These are phyloP conservation scores for Nakaseomyces bracarensis DNA, from an alignment of 1,139 yeast species.

Conservation along the genomic window DNA sequence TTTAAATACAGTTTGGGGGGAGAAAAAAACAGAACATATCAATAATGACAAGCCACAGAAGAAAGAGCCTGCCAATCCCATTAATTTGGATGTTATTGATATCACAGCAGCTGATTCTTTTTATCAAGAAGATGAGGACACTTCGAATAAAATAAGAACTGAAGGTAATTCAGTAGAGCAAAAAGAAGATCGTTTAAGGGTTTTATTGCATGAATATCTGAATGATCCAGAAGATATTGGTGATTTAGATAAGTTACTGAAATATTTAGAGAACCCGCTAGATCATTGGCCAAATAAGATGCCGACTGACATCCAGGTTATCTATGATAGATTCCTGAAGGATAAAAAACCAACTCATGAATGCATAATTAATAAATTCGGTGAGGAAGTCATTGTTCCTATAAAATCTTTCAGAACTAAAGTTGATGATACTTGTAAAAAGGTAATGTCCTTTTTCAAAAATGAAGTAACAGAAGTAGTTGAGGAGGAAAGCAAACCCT, in stretches of 20 bases:
- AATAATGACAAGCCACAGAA: too few relatives aligned
- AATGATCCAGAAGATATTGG: background rate
- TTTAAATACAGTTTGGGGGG: too few relatives aligned
- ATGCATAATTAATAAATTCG: background rate
- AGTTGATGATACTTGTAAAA: background rate
- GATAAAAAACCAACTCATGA: background rate
- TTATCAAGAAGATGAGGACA: too few relatives aligned
- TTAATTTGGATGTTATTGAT: background rate
- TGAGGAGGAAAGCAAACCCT: background rate
- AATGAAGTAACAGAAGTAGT: background rate
- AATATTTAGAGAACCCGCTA: background rate
- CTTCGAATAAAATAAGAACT: background rate
- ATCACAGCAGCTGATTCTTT: background rate
- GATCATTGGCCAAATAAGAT: conserved; percentile 1
- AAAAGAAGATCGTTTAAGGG: background rate
- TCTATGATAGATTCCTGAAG: background rate
- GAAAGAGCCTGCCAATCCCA: background rate
- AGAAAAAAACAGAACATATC: too few relatives aligned
- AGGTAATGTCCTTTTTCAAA: background rate
- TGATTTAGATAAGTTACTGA: background rate
- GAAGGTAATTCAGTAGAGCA: background rate
- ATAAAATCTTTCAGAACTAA: background rate
- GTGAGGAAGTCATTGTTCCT: background rate
- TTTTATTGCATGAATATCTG: background rate
- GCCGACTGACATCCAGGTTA: background rate